Evolutionary conservation across 352 stramenopile genomes (phyloP).

Genomic region (Phytophthora litchii): DNA sequence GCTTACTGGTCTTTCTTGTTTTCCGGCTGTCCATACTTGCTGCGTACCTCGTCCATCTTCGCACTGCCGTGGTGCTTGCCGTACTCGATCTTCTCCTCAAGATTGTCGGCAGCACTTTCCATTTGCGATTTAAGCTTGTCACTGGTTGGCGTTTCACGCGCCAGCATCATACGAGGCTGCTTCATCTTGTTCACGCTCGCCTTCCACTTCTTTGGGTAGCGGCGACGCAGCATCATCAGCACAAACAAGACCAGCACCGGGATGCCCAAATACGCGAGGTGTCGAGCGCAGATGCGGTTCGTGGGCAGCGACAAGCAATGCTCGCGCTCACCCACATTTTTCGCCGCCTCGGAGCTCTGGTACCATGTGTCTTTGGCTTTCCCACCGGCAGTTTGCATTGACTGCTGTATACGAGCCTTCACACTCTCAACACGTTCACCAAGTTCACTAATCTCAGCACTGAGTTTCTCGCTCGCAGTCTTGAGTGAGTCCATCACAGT

Average conservation of each 20-base stretch:
- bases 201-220: conserved; percentile 74
- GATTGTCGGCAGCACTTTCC: conserved; percentile 11
- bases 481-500: conserved; percentile 40
- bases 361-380: conserved; percentile 62
- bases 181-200: conserved; percentile 58
- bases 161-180: conserved; percentile 48
- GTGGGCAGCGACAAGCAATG: conserved; percentile 61
- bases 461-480: conserved; percentile 44
- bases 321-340: conserved; percentile 47
- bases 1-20: conserved; percentile 50
- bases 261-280: conserved; percentile 48
- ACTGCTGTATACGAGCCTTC: conserved; percentile 59
- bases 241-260: conserved; percentile 47
- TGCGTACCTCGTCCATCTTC: conserved; percentile 40
- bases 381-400: conserved; percentile 39
- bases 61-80: conserved; percentile 45
- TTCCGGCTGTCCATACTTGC: conserved; percentile 28
- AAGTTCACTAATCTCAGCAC: conserved; percentile 36
- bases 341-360: conserved; percentile 55
- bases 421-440: conserved; percentile 46
- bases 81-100: conserved; percentile 41
- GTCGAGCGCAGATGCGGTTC: conserved; percentile 47
- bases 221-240: conserved; percentile 52
- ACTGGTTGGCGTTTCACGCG: conserved; percentile 40
- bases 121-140: conserved; percentile 43